A percentile compares a stretch with the other conserved stretches of the same genome.
Conservation (phyloP, 2,329 filamentous ascomycete species). For the Epichloe sylvatica region DNA sequence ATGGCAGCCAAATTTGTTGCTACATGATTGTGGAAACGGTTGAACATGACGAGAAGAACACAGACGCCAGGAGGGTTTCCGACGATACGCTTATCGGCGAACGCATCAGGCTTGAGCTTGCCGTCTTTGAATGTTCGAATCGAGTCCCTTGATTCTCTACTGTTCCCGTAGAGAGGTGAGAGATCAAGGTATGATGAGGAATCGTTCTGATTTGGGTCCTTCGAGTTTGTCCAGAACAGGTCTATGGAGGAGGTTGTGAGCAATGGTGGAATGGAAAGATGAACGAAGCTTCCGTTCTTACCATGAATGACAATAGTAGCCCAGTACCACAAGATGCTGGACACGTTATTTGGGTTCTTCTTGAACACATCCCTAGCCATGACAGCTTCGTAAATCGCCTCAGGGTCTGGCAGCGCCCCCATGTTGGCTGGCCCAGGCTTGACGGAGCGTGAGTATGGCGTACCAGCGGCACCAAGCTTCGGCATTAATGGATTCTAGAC, state of each 20-base stretch:
- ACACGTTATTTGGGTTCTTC: constrained; percentile 57
- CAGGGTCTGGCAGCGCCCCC: constrained; percentile 54
- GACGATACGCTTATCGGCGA: constrained; percentile 54
- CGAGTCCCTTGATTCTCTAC: constrained; percentile 48
- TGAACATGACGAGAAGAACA: constrained; percentile 64
- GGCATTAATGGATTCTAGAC: constrained; percentile 49
- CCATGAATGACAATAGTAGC: constrained; percentile 61
- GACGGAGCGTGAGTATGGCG: constrained; percentile 51
- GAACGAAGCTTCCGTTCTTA: constrained; percentile 15
- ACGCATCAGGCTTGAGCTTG: constrained; percentile 57
- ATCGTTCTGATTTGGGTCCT: constrained; percentile 45
- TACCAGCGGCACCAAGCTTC: constrained; percentile 51
- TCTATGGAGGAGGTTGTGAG: constrained; percentile 22
- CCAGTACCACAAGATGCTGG: constrained; percentile 59
- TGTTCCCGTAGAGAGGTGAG: constrained; percentile 57
- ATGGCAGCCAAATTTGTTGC: constrained; percentile 69
- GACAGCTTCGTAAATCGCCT: constrained; percentile 45
- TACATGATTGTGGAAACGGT: constrained; percentile 76
- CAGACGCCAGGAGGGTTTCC: constrained; percentile 60
- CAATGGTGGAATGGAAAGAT: neutral
- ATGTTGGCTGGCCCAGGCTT: constrained; percentile 44
- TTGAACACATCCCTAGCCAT: constrained; percentile 39
- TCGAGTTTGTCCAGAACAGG: constrained; percentile 55
- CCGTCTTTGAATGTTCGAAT: constrained; percentile 59
- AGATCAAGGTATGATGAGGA: constrained; percentile 62